These are phyloP conservation scores for Fusarium sp. DNA, from an alignment of 2,329 filamentous ascomycete genomes.

Conservation along the genomic window DNA sequence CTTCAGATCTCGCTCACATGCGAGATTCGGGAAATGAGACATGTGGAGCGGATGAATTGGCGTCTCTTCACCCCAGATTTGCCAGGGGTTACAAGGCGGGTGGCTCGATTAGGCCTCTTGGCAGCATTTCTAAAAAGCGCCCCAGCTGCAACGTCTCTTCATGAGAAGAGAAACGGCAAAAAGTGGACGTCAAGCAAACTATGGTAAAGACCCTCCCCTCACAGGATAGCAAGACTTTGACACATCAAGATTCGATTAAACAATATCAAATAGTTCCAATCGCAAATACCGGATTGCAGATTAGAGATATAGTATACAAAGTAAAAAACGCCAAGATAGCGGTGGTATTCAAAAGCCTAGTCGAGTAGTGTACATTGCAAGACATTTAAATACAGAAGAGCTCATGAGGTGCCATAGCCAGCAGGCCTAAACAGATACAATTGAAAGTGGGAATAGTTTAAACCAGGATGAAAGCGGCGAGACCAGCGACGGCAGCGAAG, in stretches of 20 bases:
- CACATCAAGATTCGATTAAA: conserved; percentile 6
- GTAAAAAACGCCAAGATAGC: conserved; percentile 43
- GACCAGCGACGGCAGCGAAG: conserved; percentile 67
- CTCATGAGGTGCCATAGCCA: conserved; percentile 56
- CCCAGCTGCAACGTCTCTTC: conserved; percentile 7
- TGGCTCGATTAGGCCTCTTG: conserved; percentile 24
- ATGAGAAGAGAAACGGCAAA: not conserved
- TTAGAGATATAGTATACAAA: conserved; percentile 60
- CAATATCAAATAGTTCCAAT: conserved; percentile 20
- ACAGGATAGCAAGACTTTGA: not conserved
- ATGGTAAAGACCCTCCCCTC: too few species aligned
- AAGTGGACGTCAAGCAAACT: not conserved
- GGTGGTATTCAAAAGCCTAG: conserved; percentile 54
- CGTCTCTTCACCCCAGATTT: conserved; percentile 40
- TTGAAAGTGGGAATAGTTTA: conserved; percentile 58
- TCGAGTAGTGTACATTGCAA: conserved; percentile 56
- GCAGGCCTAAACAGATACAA: conserved; percentile 56
- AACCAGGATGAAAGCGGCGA: conserved; percentile 66
- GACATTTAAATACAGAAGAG: conserved; percentile 48
- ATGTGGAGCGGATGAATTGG: conserved; percentile 12
- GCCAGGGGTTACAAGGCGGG: conserved; percentile 11
- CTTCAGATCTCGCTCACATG: conserved; percentile 12
- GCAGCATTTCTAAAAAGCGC: not conserved
- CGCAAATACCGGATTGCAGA: conserved; percentile 49
- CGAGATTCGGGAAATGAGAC: conserved; percentile 41